phyloP scores from a whole-genome alignment of 192 early-diverging fungal genomes.

The Umbelopsis sp. region DNA sequence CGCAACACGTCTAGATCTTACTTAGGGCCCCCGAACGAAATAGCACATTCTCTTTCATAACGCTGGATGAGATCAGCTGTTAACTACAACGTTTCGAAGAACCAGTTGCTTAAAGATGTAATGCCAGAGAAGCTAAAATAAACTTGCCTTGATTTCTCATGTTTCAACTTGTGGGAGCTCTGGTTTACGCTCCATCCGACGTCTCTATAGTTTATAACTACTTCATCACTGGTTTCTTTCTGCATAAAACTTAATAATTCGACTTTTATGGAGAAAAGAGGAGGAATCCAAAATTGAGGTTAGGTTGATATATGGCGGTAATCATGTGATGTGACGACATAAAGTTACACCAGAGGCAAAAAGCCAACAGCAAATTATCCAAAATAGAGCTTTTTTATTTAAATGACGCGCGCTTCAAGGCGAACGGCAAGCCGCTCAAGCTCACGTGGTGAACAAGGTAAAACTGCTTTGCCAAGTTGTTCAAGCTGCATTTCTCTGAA shows the following conservation, averaged over 20 bases:
- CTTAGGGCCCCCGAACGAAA: not conserved
- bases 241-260: too few relatives aligned
- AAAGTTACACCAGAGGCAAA: too few relatives aligned
- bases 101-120: too few relatives aligned
- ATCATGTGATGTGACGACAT: slow-evolving; percentile 6
- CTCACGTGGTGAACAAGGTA: not conserved
- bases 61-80: not conserved
- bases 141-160: not conserved
- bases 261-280: not conserved
- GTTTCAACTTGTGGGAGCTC: not conserved
- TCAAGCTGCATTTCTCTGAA: too few relatives aligned
- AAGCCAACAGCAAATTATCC: too few relatives aligned
- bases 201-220: not conserved
- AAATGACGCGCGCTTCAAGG: not conserved
- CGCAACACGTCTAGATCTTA: not conserved
- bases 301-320: too few relatives aligned
- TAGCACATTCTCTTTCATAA: not conserved
- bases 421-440: not conserved
- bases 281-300: too few relatives aligned
- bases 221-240: not conserved
- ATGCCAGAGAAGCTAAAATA: not conserved
- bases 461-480: not conserved
- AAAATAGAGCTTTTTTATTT: too few relatives aligned
- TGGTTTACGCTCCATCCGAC: not conserved
- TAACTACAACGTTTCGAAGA: not conserved